phyloP scores from a whole-genome alignment of 2,329 filamentous ascomycete species.

The Colletotrichum incanum region DNA sequence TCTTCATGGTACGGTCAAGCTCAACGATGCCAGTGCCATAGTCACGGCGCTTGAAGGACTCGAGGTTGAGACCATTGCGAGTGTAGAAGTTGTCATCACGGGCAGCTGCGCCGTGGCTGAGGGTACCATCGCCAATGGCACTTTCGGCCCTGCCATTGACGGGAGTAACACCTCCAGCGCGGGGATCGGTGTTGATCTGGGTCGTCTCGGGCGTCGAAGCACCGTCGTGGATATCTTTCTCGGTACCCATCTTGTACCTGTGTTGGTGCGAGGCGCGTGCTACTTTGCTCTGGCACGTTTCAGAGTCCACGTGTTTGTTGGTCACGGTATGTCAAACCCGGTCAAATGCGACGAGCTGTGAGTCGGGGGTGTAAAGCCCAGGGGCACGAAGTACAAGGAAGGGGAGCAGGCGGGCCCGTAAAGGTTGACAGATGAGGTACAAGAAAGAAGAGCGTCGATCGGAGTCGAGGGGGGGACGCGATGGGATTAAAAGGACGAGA shows the following conservation, averaged over 20 bases:
- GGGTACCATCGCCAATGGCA: not conserved
- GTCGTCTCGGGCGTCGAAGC: conserved; percentile 39
- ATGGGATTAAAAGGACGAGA: conserved; percentile 29
- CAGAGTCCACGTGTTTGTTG: not conserved
- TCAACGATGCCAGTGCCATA: conserved; percentile 45
- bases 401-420: conserved; percentile 11
- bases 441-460: conserved; percentile 9
- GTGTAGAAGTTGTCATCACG: conserved; percentile 43
- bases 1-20: conserved; percentile 56
- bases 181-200: conserved; percentile 25
- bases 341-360: not conserved
- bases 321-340: not conserved
- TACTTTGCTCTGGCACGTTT: not conserved
- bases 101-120: conserved; percentile 8
- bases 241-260: conserved; percentile 16
- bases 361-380: conserved; percentile 9
- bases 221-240: conserved; percentile 37
- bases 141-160: conserved; percentile 1
- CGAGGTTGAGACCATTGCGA: conserved; percentile 46
- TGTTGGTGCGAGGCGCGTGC: not conserved
- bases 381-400: conserved; percentile 5
- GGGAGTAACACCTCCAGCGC: not conserved
- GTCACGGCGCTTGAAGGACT: conserved; percentile 47
- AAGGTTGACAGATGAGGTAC: conserved; percentile 24
- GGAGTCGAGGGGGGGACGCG: conserved; percentile 18